Conservation (phyloP, 192 early-diverging fungal genomes). For the Backusella australiensis region DNA sequence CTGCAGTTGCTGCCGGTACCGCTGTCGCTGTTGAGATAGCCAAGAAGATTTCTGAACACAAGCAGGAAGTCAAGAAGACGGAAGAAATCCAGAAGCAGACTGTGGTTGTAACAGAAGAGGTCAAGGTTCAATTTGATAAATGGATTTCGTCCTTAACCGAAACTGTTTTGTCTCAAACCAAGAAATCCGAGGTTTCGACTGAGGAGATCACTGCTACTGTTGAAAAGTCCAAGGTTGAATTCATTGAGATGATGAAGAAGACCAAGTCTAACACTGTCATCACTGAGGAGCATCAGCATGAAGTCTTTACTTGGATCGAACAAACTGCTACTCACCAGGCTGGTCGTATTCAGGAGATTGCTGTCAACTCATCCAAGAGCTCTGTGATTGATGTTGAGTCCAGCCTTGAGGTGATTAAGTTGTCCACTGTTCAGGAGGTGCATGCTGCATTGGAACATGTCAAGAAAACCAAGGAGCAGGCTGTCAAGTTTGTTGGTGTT, state of each 20-base stretch:
- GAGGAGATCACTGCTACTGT: slow-evolving; percentile 3
- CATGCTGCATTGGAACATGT: slow-evolving; percentile 8
- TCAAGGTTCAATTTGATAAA: slow-evolving; percentile 6
- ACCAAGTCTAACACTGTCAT: neutral
- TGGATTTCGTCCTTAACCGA: slow-evolving; percentile 9
- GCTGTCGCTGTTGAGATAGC: slow-evolving; percentile 8
- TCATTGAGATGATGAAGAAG: slow-evolving; percentile 7
- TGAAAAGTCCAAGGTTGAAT: slow-evolving; percentile 12
- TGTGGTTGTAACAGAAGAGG: neutral
- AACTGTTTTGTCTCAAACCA: neutral
- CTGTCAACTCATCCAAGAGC: neutral
- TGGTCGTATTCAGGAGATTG: slow-evolving; percentile 20
- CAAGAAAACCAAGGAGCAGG: neutral
- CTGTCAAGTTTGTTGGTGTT: slow-evolving; percentile 3
- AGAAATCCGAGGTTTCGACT: neutral
- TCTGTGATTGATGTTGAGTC: neutral
- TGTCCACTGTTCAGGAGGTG: slow-evolving; percentile 13
- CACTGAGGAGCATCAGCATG: neutral
- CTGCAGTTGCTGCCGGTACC: slow-evolving; percentile 17
- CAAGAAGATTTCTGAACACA: slow-evolving; percentile 13
- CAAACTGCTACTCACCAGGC: slow-evolving; percentile 14
- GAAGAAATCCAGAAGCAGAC: slow-evolving; percentile 8
- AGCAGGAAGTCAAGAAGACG: neutral
- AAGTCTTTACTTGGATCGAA: slow-evolving; percentile 19
- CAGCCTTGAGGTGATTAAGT: slow-evolving; percentile 3